phyloP scores from a whole-genome alignment of 2,329 filamentous ascomycete genomes.

The Phialocephala subalpina region DNA sequence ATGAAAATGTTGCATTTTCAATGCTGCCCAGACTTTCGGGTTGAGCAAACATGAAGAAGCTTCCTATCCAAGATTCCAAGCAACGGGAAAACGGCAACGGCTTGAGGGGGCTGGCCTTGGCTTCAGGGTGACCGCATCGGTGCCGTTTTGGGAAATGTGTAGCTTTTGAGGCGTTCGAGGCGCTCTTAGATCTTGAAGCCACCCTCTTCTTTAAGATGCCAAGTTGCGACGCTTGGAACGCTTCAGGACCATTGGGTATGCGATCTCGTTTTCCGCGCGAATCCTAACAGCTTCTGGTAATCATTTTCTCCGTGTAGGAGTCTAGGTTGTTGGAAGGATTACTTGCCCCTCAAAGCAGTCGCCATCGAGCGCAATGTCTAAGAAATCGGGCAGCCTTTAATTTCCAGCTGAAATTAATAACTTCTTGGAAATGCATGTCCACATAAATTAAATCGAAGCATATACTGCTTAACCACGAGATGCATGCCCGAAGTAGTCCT shows the following conservation, averaged over 20 bases:
- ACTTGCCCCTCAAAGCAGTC: background rate
- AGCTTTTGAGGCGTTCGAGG: background rate
- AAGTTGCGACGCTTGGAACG: background rate
- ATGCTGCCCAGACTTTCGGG: no score
- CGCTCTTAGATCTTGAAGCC: background rate
- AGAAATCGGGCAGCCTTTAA: background rate
- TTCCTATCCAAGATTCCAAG: background rate
- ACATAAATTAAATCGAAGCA: no score
- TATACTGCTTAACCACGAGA: no score
- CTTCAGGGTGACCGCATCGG: background rate
- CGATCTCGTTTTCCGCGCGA: background rate
- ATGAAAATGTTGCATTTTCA: no score
- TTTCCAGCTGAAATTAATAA: background rate
- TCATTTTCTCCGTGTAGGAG: background rate
- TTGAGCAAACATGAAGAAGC: background rate
- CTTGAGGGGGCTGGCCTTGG: background rate
- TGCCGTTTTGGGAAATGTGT: background rate
- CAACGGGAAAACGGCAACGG: background rate
- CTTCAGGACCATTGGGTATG: background rate
- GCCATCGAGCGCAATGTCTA: background rate
- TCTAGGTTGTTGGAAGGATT: background rate
- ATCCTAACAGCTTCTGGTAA: background rate
- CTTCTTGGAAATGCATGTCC: background rate
- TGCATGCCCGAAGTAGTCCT: no score
- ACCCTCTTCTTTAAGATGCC: background rate